Evolutionary conservation across 257 asterid species (phyloP).

Genomic region (Solanum peruvianum): DNA sequence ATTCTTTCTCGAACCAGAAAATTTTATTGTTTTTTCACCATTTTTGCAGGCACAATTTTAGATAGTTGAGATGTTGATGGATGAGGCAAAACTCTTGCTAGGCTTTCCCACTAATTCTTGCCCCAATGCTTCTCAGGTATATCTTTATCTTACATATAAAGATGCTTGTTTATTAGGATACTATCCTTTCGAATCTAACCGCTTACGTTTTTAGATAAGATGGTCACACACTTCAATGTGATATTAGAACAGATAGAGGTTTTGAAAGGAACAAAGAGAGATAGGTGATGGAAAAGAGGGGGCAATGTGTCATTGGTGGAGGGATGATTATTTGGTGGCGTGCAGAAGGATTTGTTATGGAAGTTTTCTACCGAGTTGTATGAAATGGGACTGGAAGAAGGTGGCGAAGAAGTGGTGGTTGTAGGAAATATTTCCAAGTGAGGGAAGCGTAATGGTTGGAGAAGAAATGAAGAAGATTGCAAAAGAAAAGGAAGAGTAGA

Average conservation of each 20-base stretch:
- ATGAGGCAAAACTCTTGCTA: constrained; percentile 15
- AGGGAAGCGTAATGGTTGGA: no score
- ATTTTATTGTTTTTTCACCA: neutral
- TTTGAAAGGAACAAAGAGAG: no score
- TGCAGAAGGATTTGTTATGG: neutral
- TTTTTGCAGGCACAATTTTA: neutral
- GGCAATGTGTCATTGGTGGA: neutral
- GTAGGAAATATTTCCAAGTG: neutral
- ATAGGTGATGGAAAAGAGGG: no score
- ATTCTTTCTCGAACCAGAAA: no score
- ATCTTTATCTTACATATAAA: neutral
- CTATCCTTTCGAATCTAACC: neutral
- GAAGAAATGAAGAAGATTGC: neutral
- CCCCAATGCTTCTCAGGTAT: constrained; percentile 13
- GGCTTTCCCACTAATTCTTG: constrained; percentile 13
- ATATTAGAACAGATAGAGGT: no score
- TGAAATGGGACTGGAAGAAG: neutral
- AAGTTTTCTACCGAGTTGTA: neutral
- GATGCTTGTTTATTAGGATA: neutral
- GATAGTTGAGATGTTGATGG: neutral
- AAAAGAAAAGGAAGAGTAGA: neutral
- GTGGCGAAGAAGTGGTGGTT: neutral
- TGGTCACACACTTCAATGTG: no score
- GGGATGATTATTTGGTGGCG: neutral
- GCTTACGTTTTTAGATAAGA: no score